Conservation (phyloP, 371 early-diverging fungal genomes). For the Coemansia sp. region DNA sequence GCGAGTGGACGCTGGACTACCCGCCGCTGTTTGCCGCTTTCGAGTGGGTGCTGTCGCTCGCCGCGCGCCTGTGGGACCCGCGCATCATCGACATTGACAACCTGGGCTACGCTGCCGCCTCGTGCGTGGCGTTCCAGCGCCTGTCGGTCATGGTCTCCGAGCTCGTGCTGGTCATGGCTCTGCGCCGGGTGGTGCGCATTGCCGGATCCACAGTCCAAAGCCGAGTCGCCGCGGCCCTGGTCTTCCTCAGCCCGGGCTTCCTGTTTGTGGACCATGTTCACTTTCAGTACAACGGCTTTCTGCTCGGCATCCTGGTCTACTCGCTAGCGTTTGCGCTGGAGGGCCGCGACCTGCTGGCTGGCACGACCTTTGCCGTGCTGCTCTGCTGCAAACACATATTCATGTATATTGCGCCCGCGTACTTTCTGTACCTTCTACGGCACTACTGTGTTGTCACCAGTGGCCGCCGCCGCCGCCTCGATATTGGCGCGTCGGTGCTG, state of each 20-base stretch:
- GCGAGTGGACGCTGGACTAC: slow-evolving; percentile 97
- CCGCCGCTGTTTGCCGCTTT: slow-evolving; percentile 98
- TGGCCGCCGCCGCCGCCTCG: slow-evolving; percentile 30
- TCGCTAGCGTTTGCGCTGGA: slow-evolving; percentile 75
- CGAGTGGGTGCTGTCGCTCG: slow-evolving; percentile 72
- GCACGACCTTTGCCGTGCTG: slow-evolving; percentile 78
- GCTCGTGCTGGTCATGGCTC: slow-evolving; percentile 69
- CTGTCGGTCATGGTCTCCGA: slow-evolving; percentile 81
- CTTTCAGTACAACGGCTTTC: slow-evolving; percentile 96
- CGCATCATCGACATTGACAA: slow-evolving; percentile 74
- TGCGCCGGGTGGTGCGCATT: slow-evolving; percentile 56
- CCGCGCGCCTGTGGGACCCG: slow-evolving; percentile 69
- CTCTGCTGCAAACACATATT: slow-evolving; percentile 97
- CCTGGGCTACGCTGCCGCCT: slow-evolving; percentile 63
- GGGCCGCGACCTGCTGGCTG: slow-evolving; percentile 62
- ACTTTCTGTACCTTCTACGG: slow-evolving; percentile 85
- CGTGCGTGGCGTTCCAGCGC: slow-evolving; percentile 84
- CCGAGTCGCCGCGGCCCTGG: slow-evolving; percentile 56
- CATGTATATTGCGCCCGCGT: slow-evolving; percentile 92
- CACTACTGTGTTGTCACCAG: slow-evolving; percentile 67
- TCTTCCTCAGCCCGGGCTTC: slow-evolving; percentile 84
- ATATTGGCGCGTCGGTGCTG: slow-evolving; percentile 26
- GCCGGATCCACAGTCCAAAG: slow-evolving; percentile 14
- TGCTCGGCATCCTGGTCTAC: slow-evolving; percentile 84
- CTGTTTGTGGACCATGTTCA: slow-evolving; percentile 85